Base-by-base conservation (phyloP, 164 flowering plant genomes). In the Cinnamomum chago region DNA sequence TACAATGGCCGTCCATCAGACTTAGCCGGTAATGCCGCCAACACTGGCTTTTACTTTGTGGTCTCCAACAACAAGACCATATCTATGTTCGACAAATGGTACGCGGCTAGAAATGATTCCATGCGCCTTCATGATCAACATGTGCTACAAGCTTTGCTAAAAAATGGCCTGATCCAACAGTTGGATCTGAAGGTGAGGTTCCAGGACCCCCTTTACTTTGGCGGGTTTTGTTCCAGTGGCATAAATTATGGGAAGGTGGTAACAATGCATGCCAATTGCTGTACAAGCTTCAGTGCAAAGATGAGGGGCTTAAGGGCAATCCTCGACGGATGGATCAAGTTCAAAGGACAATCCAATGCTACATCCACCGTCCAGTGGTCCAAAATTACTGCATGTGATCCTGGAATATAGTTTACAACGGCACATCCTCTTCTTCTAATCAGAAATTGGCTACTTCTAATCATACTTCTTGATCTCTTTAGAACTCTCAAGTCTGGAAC, bases 211-310 rank as follows among this genome's bases (percentile, higher is more conserved):
- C 22, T 67, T 0, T 83, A 79, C 70, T 89, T 91, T 69, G 85
- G 90, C 40, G 96, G 93, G n/a, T 89, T 91, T 67, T 91, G 96
- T 70, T 58, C 78, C 17, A 77, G 77, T 14, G 86, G 91, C 69
- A 78, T 66, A 17, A 85, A 88, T 50, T 62, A 87, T 13, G 17
- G 74, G n/a, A 70, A 68, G 3, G 90, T 89, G 10, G 73, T 72
- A 25, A 89, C 93, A 3, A 88, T 91, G 23, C 95, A 91, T 75
- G 89, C 92, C 13, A 91, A 89, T 68, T 91, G 93, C 68, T 90
- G 96, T 62, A 84, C 85, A 62, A 84, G 77, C 47, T 85, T 89
- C 2, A 30, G 11, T 0, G 92, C 96, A 11, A 91, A 91, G 76
- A 65, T 87, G 5, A 68, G 4, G 0, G 93, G 90, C 68, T 67